phyloP scores from a whole-genome alignment of 2,329 filamentous ascomycete species.

The Sphaceloma murrayae region DNA sequence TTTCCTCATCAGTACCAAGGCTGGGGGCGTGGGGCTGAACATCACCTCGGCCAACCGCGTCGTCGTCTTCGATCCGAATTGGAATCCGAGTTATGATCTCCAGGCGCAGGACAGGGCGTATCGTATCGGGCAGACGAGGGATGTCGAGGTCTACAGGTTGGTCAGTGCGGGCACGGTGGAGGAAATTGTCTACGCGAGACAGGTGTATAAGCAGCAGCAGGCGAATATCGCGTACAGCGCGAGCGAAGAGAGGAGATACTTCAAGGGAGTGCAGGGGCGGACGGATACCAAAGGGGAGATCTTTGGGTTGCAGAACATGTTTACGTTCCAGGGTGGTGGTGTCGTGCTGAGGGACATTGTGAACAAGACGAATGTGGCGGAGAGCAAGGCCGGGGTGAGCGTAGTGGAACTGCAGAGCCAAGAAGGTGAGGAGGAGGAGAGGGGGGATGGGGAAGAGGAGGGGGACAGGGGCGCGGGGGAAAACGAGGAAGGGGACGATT shows the following conservation, averaged over 20 bases:
- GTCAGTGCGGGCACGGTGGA: slow-evolving; percentile 89
- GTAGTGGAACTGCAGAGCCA: slow-evolving; percentile 64
- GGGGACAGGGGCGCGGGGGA: too few relatives aligned
- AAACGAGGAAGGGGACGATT: slow-evolving; percentile 26
- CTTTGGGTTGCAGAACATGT: slow-evolving; percentile 80
- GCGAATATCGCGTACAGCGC: slow-evolving; percentile 96
- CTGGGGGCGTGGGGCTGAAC: slow-evolving; percentile 87
- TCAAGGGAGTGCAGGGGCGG: slow-evolving; percentile 84
- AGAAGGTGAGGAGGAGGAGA: slow-evolving; percentile 40
- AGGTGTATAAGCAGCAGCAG: slow-evolving; percentile 98
- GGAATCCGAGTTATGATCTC: slow-evolving; percentile 91
- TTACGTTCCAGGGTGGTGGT: slow-evolving; percentile 69
- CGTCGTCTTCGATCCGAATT: slow-evolving; percentile 92
- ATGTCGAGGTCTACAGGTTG: slow-evolving; percentile 91
- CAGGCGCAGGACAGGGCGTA: slow-evolving; percentile 96
- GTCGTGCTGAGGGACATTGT: slow-evolving; percentile 88
- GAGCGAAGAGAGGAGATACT: slow-evolving; percentile 84
- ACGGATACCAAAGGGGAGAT: slow-evolving; percentile 80
- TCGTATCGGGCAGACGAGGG: slow-evolving; percentile 81
- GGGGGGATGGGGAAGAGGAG: slow-evolving; percentile 22
- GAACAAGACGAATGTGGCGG: slow-evolving; percentile 95
- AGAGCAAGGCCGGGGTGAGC: slow-evolving; percentile 74
- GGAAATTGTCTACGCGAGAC: slow-evolving; percentile 91
- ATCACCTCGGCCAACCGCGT: slow-evolving; percentile 98
- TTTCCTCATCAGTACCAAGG: slow-evolving; percentile 88